Evolutionary conservation across 805 yeast genomes (phyloP).

Genomic region (Lachancea lanzarotensis): DNA sequence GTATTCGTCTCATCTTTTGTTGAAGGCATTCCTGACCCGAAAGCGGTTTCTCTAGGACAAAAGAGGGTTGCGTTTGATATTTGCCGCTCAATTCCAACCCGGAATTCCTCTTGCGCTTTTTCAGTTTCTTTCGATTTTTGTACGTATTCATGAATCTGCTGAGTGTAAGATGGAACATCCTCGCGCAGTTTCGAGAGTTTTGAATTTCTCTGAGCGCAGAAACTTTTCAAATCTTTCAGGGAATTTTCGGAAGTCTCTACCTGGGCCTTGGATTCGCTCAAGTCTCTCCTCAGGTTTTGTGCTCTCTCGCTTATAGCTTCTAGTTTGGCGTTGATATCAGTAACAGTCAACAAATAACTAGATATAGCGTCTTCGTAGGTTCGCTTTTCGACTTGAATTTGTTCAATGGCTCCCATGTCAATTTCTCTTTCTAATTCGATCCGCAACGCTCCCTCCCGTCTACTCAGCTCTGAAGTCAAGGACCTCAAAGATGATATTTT

Average conservation of each 20-base stretch:
- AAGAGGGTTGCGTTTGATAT: conserved; percentile 32
- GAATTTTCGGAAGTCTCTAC: conserved; percentile 9
- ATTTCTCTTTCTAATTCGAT: conserved; percentile 24
- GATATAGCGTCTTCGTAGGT: conserved; percentile 22
- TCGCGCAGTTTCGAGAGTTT: conserved; percentile 21
- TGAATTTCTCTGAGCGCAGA: conserved; percentile 12
- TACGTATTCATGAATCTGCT: conserved; percentile 11
- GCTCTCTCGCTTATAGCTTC: conserved; percentile 16
- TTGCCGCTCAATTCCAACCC: conserved; percentile 27
- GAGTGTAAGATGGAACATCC: conserved; percentile 22
- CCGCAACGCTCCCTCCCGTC: conserved; percentile 21
- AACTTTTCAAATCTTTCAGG: conserved; percentile 15
- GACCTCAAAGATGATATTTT: conserved; percentile 30
- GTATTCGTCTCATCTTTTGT: conserved; percentile 42
- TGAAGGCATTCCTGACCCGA: conserved; percentile 34
- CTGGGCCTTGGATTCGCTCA: conserved; percentile 14
- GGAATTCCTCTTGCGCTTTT: conserved; percentile 24
- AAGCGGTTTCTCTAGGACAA: conserved; percentile 45
- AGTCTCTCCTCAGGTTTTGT: conserved; percentile 15
- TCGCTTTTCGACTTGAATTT: conserved; percentile 19
- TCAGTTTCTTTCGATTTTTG: conserved; percentile 20
- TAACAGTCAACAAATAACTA: conserved; percentile 23
- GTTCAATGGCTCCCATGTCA: conserved; percentile 26
- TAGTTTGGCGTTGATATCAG: conserved; percentile 21
- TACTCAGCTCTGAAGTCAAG: conserved; percentile 24